phyloP scores from a whole-genome alignment of 139 green algal genomes.

The Chlamydomonas eustigma region DNA sequence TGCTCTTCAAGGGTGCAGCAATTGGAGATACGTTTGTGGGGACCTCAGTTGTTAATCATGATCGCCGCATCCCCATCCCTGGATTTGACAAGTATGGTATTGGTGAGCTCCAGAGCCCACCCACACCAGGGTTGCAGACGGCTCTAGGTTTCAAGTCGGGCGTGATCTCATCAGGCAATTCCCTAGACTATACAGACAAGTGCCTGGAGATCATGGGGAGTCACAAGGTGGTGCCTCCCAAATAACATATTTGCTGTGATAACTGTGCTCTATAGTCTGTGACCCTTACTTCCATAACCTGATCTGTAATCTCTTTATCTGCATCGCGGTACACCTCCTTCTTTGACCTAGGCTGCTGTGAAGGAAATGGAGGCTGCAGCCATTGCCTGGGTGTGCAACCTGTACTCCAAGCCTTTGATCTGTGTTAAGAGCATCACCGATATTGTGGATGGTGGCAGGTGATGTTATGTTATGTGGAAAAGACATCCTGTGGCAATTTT shows the following conservation, averaged over 20 bases:
- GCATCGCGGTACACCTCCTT: too few relatives aligned
- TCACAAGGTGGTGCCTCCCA: constrained; percentile 38
- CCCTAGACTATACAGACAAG: constrained; percentile 75
- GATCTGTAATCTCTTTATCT: too few relatives aligned
- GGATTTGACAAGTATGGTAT: constrained; percentile 76
- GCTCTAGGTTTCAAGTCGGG: constrained; percentile 67
- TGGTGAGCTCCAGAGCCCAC: constrained; percentile 33
- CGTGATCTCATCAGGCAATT: constrained; percentile 77
- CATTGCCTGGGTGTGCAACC: constrained; percentile 65
- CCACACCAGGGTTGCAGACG: constrained; percentile 42
- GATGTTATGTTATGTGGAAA: too few relatives aligned
- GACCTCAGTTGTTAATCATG: constrained; percentile 81
- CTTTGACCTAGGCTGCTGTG: constrained; percentile 51
- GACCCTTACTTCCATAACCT: too few relatives aligned
- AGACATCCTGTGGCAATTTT: too few relatives aligned
- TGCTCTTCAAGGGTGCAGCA: constrained; percentile 54
- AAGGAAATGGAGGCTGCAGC: constrained; percentile 97
- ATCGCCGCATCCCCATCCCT: constrained; percentile 86
- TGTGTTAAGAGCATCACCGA: constrained; percentile 69
- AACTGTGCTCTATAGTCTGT: too few relatives aligned
- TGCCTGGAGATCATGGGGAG: constrained; percentile 75
- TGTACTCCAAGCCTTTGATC: constrained; percentile 68
- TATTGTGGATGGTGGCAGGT: constrained; percentile 88
- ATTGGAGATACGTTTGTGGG: constrained; percentile 92
- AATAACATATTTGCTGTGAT: too few relatives aligned